These are phyloP conservation scores for Coprinellus micaceus DNA, from an alignment of 768 basidiomycete species.

Conservation along the genomic window DNA sequence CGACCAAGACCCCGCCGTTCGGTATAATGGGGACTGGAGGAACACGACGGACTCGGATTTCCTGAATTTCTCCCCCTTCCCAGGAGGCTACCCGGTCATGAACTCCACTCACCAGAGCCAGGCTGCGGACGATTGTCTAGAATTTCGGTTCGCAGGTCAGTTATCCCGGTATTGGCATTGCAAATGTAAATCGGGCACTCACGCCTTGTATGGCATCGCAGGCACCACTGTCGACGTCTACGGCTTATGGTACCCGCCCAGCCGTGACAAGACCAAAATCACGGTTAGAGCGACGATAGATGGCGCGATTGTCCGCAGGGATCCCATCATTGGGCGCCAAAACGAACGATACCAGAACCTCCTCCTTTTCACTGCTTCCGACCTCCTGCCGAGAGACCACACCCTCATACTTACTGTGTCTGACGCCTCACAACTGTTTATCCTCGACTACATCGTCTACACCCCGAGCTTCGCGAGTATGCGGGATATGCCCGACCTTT, in stretches of 20 bases:
- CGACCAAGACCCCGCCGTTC: slow-evolving; percentile 19
- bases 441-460: slow-evolving; percentile 27
- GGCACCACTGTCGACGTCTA: not conserved
- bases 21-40: slow-evolving; percentile 19
- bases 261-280: slow-evolving; percentile 4
- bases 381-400: slow-evolving; percentile 17
- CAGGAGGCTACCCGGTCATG: slow-evolving; percentile 14
- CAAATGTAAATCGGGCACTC: slow-evolving; percentile 8
- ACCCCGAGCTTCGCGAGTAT: slow-evolving; percentile 19
- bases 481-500: not conserved
- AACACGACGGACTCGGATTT: not conserved
- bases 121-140: slow-evolving; percentile 14
- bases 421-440: slow-evolving; percentile 15
- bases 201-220: slow-evolving; percentile 19
- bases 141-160: slow-evolving; percentile 13
- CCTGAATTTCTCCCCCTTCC: slow-evolving; percentile 1
- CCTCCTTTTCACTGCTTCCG: slow-evolving; percentile 18
- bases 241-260: not conserved
- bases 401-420: slow-evolving; percentile 21
- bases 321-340: slow-evolving; percentile 14
- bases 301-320: slow-evolving; percentile 14
- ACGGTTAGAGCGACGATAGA: slow-evolving; percentile 19
- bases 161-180: not conserved
- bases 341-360: slow-evolving; percentile 16
- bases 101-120: slow-evolving; percentile 17